Evolutionary conservation across 768 basidiomycete species (phyloP).

Genomic region (Mycena filopes): DNA sequence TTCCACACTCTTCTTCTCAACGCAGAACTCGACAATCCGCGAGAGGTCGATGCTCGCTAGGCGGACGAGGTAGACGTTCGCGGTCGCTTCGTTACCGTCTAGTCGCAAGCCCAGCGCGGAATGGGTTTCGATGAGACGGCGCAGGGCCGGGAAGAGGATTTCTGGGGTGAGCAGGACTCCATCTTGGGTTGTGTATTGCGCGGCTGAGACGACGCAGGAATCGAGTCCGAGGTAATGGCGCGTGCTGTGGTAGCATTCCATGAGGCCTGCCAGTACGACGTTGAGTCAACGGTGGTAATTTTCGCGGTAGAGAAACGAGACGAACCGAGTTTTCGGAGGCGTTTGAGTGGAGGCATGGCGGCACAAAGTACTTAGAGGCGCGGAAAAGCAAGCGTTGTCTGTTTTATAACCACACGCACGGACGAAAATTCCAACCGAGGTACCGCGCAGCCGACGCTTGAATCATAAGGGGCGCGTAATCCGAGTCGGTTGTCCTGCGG

Average conservation of each 20-base stretch:
- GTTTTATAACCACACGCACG: too few species aligned
- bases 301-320: not conserved
- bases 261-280: conserved; percentile 36
- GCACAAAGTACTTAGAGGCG: too few species aligned
- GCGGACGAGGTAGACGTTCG: not conserved
- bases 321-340: conserved; percentile 1
- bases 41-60: conserved; percentile 20
- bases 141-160: conserved; percentile 25
- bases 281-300: not conserved
- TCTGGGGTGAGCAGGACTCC: conserved; percentile 19
- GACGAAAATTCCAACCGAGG: too few species aligned
- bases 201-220: conserved; percentile 36
- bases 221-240: conserved; percentile 34
- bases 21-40: conserved; percentile 21
- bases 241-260: conserved; percentile 38
- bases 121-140: conserved; percentile 13
- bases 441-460: too few species aligned
- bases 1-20: not conserved
- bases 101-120: conserved; percentile 15
- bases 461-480: too few species aligned
- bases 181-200: conserved; percentile 30
- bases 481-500: too few species aligned
- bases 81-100: conserved; percentile 10
- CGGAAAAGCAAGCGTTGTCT: too few species aligned
- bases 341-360: not conserved